Evolutionary conservation across 345 rosid species (phyloP).

Genomic region (Noccaea caerulescens): DNA sequence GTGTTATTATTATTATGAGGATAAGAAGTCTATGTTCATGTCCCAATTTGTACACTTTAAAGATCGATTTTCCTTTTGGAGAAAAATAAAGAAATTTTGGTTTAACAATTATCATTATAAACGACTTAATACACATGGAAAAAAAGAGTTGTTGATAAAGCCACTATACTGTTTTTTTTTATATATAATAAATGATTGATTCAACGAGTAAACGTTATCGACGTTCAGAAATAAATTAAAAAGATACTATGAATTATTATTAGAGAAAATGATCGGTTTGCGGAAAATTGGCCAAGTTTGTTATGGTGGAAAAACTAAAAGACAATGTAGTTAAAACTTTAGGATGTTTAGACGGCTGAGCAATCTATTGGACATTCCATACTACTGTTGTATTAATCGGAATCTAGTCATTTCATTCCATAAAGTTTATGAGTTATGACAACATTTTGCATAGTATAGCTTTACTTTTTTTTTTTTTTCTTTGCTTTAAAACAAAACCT

Average conservation of each 20-base stretch:
- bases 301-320: not conserved
- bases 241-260: not conserved
- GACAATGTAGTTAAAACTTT: not conserved
- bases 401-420: not conserved
- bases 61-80: not conserved
- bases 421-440: constrained; percentile 8
- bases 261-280: too few species aligned
- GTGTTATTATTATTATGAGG: not conserved
- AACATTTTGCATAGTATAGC: constrained; percentile 16
- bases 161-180: too few species aligned
- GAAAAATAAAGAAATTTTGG: not conserved
- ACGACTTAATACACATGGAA: too few species aligned
- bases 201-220: not conserved
- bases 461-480: not conserved
- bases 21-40: constrained; percentile 3
- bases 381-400: not conserved
- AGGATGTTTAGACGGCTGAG: not conserved
- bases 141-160: too few species aligned
- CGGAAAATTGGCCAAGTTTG: too few species aligned
- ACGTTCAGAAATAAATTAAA: not conserved
- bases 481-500: constrained; percentile 6
- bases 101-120: not conserved
- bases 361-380: constrained; percentile 11
- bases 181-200: not conserved
- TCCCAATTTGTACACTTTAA: constrained; percentile 26